Conservation (phyloP, 192 early-diverging fungal genomes). For the Rhizoclosmatium sp. region DNA sequence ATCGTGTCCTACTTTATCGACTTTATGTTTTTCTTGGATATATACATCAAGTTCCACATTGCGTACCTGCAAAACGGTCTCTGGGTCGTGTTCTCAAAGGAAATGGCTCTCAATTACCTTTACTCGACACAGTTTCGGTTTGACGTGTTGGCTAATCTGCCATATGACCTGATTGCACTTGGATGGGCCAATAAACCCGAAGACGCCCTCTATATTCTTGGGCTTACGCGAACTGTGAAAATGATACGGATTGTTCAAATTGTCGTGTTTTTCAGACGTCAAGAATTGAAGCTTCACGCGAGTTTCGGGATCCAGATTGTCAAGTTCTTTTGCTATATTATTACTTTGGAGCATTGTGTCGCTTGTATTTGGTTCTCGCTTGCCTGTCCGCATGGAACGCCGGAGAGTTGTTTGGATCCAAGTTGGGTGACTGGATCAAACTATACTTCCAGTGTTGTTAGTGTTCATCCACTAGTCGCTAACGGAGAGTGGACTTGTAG, state of each 20-base stretch:
- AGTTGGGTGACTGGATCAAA: slow-evolving; percentile 44
- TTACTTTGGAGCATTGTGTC: slow-evolving; percentile 50
- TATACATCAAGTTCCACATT: slow-evolving; percentile 60
- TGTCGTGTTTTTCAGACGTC: slow-evolving; percentile 48
- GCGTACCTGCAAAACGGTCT: slow-evolving; percentile 61
- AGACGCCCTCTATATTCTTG: slow-evolving; percentile 39
- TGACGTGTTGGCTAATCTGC: slow-evolving; percentile 55
- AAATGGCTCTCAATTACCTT: slow-evolving; percentile 60
- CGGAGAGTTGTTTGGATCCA: slow-evolving; percentile 34
- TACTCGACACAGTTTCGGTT: slow-evolving; percentile 52
- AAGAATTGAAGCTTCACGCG: slow-evolving; percentile 59
- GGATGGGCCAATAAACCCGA: slow-evolving; percentile 33
- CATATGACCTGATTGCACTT: slow-evolving; percentile 54
- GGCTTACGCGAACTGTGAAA: slow-evolving; percentile 48
- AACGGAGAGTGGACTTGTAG: slow-evolving; percentile 13
- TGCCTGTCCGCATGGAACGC: slow-evolving; percentile 47
- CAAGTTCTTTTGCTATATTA: slow-evolving; percentile 54
- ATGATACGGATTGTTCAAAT: slow-evolving; percentile 47
- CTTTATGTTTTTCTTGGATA: slow-evolving; percentile 52
- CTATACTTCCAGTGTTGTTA: not conserved
- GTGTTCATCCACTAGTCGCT: slow-evolving; percentile 2
- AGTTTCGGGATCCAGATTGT: slow-evolving; percentile 49
- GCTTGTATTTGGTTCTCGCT: slow-evolving; percentile 57
- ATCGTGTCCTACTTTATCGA: slow-evolving; percentile 54
- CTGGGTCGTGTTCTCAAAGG: slow-evolving; percentile 63